A percentile compares a stretch with the other conserved stretches of the same genome.
These are phyloP conservation scores for Akanthomyces dipterigenus DNA, from an alignment of 2,329 filamentous ascomycete species.

Conservation along the genomic window DNA sequence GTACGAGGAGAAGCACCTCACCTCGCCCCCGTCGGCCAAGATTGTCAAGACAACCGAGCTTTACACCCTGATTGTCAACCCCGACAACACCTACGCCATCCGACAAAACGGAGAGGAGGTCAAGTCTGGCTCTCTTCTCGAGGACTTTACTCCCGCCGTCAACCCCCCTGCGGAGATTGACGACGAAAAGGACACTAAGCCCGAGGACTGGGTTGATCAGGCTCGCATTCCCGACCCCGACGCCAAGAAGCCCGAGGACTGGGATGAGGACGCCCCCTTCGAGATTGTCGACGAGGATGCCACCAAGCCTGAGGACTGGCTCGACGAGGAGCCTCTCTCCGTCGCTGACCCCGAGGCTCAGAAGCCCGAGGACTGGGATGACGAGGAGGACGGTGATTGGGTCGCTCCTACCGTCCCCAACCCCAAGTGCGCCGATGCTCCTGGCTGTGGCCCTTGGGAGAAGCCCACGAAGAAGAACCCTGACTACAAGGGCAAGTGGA, in stretches of 20 bases:
- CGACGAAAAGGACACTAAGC: conserved; percentile 88
- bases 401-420: conserved; percentile 83
- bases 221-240: conserved; percentile 86
- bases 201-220: conserved; percentile 91
- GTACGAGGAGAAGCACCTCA: conserved; percentile 99
- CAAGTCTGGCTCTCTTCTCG: conserved; percentile 85
- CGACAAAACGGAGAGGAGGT: conserved; percentile 83
- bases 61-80: conserved; percentile 94
- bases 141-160: conserved; percentile 89
- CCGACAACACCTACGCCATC: conserved; percentile 92
- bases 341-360: conserved; percentile 88
- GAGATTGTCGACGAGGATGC: conserved; percentile 95
- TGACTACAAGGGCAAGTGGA: conserved; percentile 98
- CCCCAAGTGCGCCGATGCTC: conserved; percentile 88
- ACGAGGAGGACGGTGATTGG: conserved; percentile 99
- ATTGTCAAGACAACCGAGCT: conserved; percentile 89
- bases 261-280: conserved; percentile 96
- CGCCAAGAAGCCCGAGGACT: conserved; percentile 94
- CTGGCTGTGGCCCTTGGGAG: conserved; percentile 90
- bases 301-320: conserved; percentile 89
- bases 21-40: conserved; percentile 72
- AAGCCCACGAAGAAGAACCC: conserved; percentile 92
- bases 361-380: conserved; percentile 99
- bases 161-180: conserved; percentile 95
- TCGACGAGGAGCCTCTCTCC: conserved; percentile 76